Base-by-base conservation (phyloP, 1,139 yeast genomes). In the Yamadazyma oceani region DNA sequence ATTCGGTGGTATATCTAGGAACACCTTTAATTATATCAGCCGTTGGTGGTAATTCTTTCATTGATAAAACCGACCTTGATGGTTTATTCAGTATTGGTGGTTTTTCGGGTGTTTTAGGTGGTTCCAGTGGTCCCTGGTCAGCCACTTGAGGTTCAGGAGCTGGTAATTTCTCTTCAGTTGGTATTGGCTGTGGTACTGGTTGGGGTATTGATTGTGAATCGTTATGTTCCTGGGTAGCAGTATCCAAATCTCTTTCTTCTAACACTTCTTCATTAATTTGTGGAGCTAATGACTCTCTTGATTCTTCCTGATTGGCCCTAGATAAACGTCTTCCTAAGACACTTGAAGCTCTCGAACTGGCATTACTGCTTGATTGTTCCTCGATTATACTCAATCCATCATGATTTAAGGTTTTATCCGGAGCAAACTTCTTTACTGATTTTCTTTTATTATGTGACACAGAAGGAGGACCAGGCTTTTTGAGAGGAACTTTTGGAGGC, bases 301-400 rank as follows among this genome's bases (percentile, higher is more conserved):
- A 19, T 19, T 19, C 21, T 19, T 27, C 30, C 39, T 37, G n/a
- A n/a, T 40, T 41, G 9, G 10, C 13, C 10, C 14, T 34, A 11
- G 27, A 8, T 16, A 22, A 8, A 27, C 35, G 28, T 37, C 46
- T 38, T 5, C 28, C 40, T 38, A 44, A 48, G 2, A 58, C 36
- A 41, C 69, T 67, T 6, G 69, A 53, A 11, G 42, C 43, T 44
- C 73, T 53, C 4, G 72, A 64, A 36, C 59, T 53, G 10, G 52
- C 57, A 21, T 51, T 56, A 35, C 49, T 44, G 16, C 53, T 53
- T 10, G 73, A 60, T 27, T 55, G 62, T 43, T 71, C 77, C 46
- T 70, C 75, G 26, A 71, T 70, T 12, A 69, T 60, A 49, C 77
- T 71, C 40, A 71, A 58, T 34, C 64, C 73, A 45, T 69, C 73